A percentile compares a stretch with the other conserved stretches of the same genome.
phyloP scores from a whole-genome alignment of 306 rosid genomes.

The Lathyrus aphaca region DNA sequence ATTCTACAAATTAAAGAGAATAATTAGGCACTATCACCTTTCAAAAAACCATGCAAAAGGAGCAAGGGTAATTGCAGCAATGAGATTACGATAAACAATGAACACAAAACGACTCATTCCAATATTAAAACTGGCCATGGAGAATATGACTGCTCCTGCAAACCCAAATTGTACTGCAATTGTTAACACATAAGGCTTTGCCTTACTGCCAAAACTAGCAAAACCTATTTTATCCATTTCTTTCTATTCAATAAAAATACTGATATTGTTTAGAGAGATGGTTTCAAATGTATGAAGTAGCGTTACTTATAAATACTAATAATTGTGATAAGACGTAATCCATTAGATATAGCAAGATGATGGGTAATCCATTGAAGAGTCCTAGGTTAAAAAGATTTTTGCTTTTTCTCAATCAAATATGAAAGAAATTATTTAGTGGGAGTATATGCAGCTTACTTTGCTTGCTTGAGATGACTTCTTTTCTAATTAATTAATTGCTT shows the following conservation, averaged over 20 bases:
- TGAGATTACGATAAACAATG: slow-evolving; percentile 65
- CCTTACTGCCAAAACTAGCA: slow-evolving; percentile 32
- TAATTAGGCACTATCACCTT: slow-evolving; percentile 51
- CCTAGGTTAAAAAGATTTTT: slow-evolving; percentile 20
- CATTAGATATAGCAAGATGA: slow-evolving; percentile 31
- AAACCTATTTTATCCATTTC: slow-evolving; percentile 28
- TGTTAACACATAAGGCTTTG: slow-evolving; percentile 61
- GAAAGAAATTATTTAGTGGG: slow-evolving; percentile 41
- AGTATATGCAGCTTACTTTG: not conserved
- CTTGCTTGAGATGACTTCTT: slow-evolving; percentile 14
- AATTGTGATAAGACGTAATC: slow-evolving; percentile 32
- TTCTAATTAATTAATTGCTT: slow-evolving; percentile 25
- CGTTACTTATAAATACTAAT: slow-evolving; percentile 37
- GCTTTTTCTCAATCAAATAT: slow-evolving; percentile 36
- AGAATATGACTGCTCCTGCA: slow-evolving; percentile 60
- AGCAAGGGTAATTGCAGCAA: slow-evolving; percentile 63
- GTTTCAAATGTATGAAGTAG: slow-evolving; percentile 18
- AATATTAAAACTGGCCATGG: slow-evolving; percentile 55
- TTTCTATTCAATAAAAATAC: slow-evolving; percentile 1
- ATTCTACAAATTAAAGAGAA: not conserved
- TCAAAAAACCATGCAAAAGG: slow-evolving; percentile 65
- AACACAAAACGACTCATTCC: slow-evolving; percentile 73
- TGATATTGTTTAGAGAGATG: not conserved
- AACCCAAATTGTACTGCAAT: slow-evolving; percentile 64
- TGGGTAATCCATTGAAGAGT: slow-evolving; percentile 19